Evolutionary conservation across 2,329 filamentous ascomycete species (phyloP), one percentile per base, ranked within the genome.

Genomic region (Scleromitrula shiraiana): DNA sequence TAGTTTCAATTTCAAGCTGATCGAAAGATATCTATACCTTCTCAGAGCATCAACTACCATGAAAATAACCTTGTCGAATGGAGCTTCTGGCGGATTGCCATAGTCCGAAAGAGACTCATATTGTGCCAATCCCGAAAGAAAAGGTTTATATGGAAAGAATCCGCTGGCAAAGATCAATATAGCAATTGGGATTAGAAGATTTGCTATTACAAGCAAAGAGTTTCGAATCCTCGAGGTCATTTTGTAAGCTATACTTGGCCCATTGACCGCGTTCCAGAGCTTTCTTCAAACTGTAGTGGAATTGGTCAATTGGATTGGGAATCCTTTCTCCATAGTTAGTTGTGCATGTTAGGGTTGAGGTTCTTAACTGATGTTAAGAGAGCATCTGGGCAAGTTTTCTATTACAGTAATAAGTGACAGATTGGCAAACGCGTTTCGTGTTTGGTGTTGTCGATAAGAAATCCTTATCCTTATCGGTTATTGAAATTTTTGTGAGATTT

Each of bases 121-220:
- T 53, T 76, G 71, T 8, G 93, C 90, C 39, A 95, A 71, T 4
- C 93, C 93, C 9, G 90, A 82, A 40, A 98, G 75, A 56, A 95
- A 85, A 2, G 93, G 89, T 63, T 98, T 98, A 69, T 97, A 96
- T 7, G 93, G 93, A 63, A 98, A 98, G 75, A 98, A 98, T 12
- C 93, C 91, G 26, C 81, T 79, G 22, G 87, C 90, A 66, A 97
- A 97, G 55, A 84, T 68, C 46, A 85, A 58, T 54, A 90, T 79
- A 39, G 88, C 83, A 47, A 85, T 62, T 3, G 87, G 85, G 37
- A 95, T 80, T 52, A 95, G 68, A 26, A 89, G 49, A 66, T 96
- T 95, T 60, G 88, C 83, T 54, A 79, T 67, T 43, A 76, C 63
- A 52, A 89, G 77, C 50, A 70, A 62, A 49, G 60, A 29, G 35